Base-by-base conservation (phyloP, 768 basidiomycete species). In the Termitomyces titanicus region DNA sequence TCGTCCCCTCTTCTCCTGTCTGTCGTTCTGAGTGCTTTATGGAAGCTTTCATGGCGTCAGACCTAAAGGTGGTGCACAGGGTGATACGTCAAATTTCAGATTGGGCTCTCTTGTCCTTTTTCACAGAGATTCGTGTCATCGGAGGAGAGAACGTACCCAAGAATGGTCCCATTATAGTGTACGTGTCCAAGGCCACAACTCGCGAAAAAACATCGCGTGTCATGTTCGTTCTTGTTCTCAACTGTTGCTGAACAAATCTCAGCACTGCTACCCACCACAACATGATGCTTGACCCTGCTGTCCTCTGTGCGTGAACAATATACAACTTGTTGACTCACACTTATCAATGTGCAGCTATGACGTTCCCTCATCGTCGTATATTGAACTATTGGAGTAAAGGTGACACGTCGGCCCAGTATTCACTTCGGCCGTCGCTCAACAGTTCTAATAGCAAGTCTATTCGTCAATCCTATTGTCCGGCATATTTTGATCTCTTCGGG, bases 321-420 rank as follows among this genome's bases (percentile, higher is more conserved):
- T 34, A 24, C 12, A 22, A 24, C 35, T 24, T 18, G 38, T 12
- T 12, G 37, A 37, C 22, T 52, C 46, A 27, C n/a, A 35, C 43
- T 44, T 63, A 61, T 61, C 59, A 25, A 47, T 42, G 59, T 5
- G n/a, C 64, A 93, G 91, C 93, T 54, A 84, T 83, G 53, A 84
- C 83, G 33, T 92, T 97, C 69, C 94, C 95, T 22, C 81, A 91
- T 70, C 72, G 75, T 55, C 81, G 93, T 58, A 86, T 87, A 47
- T 73, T 98, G 51, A 91, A 97, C 69, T 92, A 90, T 65, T 91
- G 96, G 96, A 92, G 91, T 66, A 98, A 98, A 81, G 89, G 93
- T 83, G 71, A 48, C 24, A 61, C 56, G 18, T 46, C 11, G 17
- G 13, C 8, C 33, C 43, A 9, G n/a, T n/a, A 47, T 6, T 17